These are phyloP conservation scores for Tuber melanosporum DNA, from an alignment of 495 filamentous ascomycete species.

Conservation along the genomic window DNA sequence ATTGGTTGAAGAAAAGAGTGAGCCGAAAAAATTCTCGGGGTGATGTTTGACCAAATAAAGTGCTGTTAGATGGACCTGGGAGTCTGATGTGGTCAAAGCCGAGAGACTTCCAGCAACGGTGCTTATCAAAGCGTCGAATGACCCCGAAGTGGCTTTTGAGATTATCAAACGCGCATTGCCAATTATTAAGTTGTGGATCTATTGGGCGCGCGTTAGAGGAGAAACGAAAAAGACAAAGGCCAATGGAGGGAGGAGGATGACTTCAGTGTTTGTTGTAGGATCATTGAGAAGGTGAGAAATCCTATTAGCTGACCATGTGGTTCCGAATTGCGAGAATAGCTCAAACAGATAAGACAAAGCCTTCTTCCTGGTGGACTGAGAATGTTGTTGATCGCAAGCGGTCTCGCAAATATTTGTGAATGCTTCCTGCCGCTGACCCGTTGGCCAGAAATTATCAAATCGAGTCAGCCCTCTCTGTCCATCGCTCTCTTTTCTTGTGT, in stretches of 20 bases:
- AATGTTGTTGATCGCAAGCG: conserved; percentile 9
- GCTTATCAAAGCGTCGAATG: conserved; percentile 27
- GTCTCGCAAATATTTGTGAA: conserved; percentile 26
- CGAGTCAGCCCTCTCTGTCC: conserved; percentile 26
- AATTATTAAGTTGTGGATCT: conserved; percentile 6
- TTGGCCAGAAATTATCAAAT: conserved; percentile 14
- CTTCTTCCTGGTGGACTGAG: conserved; percentile 14
- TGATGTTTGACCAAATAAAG: conserved; percentile 26
- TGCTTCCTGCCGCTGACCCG: conserved; percentile 28
- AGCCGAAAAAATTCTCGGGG: conserved; percentile 25
- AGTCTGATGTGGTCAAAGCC: conserved; percentile 1
- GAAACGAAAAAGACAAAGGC: not conserved
- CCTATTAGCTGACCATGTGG: conserved; percentile 21
- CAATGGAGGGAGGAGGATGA: conserved; percentile 2
- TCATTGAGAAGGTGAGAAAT: conserved; percentile 23
- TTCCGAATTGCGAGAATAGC: conserved; percentile 26
- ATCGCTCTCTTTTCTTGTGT: conserved; percentile 7
- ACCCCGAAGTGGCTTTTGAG: conserved; percentile 2
- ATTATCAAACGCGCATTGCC: conserved; percentile 1
- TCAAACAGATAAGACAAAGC: conserved; percentile 16
- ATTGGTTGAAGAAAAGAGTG: conserved; percentile 26
- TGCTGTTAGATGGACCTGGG: conserved; percentile 9
- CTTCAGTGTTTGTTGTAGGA: conserved; percentile 11
- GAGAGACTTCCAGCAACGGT: conserved; percentile 23
- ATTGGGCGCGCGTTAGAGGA: not conserved